Conservation (phyloP, 73 alveolate species). For the Paramecium tetraurelia region DNA sequence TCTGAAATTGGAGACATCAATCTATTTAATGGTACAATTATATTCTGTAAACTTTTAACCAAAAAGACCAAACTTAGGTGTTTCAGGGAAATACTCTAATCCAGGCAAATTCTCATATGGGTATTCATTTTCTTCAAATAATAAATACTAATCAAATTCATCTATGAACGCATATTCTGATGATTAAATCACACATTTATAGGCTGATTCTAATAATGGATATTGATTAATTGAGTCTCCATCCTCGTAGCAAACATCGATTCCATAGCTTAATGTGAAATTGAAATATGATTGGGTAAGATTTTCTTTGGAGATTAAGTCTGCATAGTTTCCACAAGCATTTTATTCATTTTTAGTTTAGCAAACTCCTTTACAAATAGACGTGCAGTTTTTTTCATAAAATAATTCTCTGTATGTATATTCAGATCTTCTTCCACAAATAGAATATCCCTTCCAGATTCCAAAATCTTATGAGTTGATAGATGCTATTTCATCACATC, state of each 20-base stretch:
- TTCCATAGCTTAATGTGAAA: not conserved
- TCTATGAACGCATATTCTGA: not conserved
- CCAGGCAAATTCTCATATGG: not conserved
- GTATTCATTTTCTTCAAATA: constrained; percentile 18
- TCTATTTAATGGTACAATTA: not conserved
- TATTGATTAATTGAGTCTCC: not conserved
- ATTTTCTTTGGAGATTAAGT: not conserved
- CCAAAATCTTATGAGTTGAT: not conserved
- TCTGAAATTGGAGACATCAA: not conserved
- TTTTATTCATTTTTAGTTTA: not conserved
- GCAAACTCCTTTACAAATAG: not conserved
- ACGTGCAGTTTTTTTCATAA: not conserved
- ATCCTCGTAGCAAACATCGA: not conserved
- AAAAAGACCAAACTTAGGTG: not conserved
- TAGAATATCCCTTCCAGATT: not conserved
- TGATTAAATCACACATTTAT: not conserved
- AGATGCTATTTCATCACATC: not conserved
- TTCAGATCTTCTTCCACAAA: not conserved
- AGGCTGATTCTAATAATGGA: not conserved
- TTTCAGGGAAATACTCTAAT: not conserved
- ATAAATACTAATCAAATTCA: not conserved
- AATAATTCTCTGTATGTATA: not conserved
- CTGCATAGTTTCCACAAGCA: not conserved
- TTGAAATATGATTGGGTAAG: not conserved
- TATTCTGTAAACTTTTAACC: not conserved